phyloP scores from a whole-genome alignment of 2,329 filamentous ascomycete species.

The Aspergillus sp. region DNA sequence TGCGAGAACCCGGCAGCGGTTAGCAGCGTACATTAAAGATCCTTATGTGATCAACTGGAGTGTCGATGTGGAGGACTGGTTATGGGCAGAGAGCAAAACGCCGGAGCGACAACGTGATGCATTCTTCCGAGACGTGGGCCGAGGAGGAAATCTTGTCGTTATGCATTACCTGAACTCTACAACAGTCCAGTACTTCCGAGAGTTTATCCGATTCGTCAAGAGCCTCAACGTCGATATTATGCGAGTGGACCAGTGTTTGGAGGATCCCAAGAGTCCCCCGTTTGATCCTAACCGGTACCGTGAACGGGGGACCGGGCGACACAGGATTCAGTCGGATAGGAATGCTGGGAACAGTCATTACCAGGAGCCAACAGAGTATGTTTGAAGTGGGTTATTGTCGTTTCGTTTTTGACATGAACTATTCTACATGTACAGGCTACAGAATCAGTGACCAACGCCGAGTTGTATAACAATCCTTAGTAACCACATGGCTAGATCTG shows the following conservation, averaged over 20 bases:
- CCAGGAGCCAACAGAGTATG: background rate
- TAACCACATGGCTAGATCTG: constrained; percentile 5
- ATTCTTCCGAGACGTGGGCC: constrained; percentile 62
- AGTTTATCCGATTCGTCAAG: constrained; percentile 67
- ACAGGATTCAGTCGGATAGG: constrained; percentile 2
- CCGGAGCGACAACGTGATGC: constrained; percentile 67
- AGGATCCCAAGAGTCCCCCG: constrained; percentile 49
- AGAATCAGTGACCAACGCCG: background rate
- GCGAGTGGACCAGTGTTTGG: constrained; percentile 67
- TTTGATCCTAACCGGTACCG: constrained; percentile 1
- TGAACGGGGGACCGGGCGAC: background rate
- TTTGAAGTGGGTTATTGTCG: background rate
- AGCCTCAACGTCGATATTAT: constrained; percentile 63
- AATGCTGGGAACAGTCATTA: background rate
- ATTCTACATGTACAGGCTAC: background rate
- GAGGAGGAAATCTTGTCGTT: constrained; percentile 65
- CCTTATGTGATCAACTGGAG: constrained; percentile 67
- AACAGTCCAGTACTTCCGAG: constrained; percentile 63
- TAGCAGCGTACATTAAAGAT: constrained; percentile 53
- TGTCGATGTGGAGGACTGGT: constrained; percentile 70
- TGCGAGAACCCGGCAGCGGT: constrained; percentile 63
- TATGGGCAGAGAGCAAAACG: constrained; percentile 62
- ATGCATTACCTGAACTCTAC: constrained; percentile 68
- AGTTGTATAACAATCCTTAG: constrained; percentile 3
- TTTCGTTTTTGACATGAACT: background rate